phyloP scores from a whole-genome alignment of 2,329 filamentous ascomycete genomes.

The Ophiostoma tasmaniense region DNA sequence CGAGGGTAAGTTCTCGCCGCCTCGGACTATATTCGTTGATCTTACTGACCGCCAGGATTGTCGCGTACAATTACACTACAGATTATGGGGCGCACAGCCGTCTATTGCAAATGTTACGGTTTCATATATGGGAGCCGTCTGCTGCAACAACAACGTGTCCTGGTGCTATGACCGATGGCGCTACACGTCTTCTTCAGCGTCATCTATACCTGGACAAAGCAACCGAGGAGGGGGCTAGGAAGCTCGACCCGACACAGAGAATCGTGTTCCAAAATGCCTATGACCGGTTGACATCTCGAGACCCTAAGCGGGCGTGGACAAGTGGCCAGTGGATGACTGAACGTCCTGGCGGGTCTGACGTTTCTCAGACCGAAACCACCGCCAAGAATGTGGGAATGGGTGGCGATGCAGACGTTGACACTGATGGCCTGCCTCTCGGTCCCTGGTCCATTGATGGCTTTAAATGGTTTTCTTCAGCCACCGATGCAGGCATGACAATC shows the following conservation, averaged over 20 bases:
- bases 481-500: slow-evolving; percentile 55
- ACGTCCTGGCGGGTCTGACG: slow-evolving; percentile 59
- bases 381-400: slow-evolving; percentile 31
- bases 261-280: slow-evolving; percentile 45
- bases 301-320: slow-evolving; percentile 52
- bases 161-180: slow-evolving; percentile 58
- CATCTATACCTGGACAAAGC: slow-evolving; percentile 29
- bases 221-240: slow-evolving; percentile 13
- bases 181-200: slow-evolving; percentile 41
- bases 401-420: slow-evolving; percentile 23
- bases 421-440: slow-evolving; percentile 36
- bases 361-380: slow-evolving; percentile 58
- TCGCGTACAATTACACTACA: slow-evolving; percentile 52
- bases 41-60: slow-evolving; percentile 32
- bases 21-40: not conserved
- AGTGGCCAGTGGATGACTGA: slow-evolving; percentile 75
- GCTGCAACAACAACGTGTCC: slow-evolving; percentile 56
- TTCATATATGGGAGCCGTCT: slow-evolving; percentile 52
- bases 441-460: slow-evolving; percentile 57
- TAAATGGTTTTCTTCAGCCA: slow-evolving; percentile 64
- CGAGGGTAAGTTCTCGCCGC: slow-evolving; percentile 35
- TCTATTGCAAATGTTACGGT: slow-evolving; percentile 49
- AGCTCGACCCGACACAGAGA: slow-evolving; percentile 26
- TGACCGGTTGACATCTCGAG: slow-evolving; percentile 43
- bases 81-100: slow-evolving; percentile 43